phyloP scores from a whole-genome alignment of 1,284 basidiomycete genomes.

The Sanguinoderma infundibulare region DNA sequence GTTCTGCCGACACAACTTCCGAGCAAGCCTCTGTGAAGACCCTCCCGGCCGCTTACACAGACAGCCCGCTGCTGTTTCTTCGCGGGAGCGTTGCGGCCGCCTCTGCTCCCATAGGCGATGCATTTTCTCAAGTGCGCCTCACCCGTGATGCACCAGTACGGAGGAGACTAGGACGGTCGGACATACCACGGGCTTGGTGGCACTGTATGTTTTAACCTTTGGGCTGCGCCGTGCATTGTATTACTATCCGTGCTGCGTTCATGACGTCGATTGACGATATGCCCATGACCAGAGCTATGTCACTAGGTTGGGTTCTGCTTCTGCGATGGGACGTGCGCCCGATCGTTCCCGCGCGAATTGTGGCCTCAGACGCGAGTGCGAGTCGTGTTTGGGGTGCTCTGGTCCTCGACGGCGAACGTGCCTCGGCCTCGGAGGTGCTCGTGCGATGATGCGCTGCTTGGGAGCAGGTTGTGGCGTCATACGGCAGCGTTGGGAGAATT shows the following conservation, averaged over 20 bases:
- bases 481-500: background rate
- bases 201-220: background rate
- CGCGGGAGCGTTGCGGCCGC: background rate
- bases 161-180: background rate
- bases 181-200: background rate
- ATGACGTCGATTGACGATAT: background rate
- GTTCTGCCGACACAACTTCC: constrained; percentile 92
- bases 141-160: background rate
- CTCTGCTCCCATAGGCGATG: background rate
- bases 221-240: background rate
- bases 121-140: background rate
- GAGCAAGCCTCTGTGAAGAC: constrained; percentile 75
- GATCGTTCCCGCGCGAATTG: background rate
- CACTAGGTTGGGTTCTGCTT: no score
- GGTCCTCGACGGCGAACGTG: background rate
- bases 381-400: background rate
- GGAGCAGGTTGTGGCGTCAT: background rate
- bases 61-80: background rate
- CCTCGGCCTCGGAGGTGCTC: background rate
- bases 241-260: background rate
- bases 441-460: background rate
- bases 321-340: background rate
- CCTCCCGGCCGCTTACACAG: background rate
- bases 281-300: no score
- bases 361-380: background rate